Conservation (phyloP, 352 stramenopile genomes). For the Globisporangium emineosum region DNA sequence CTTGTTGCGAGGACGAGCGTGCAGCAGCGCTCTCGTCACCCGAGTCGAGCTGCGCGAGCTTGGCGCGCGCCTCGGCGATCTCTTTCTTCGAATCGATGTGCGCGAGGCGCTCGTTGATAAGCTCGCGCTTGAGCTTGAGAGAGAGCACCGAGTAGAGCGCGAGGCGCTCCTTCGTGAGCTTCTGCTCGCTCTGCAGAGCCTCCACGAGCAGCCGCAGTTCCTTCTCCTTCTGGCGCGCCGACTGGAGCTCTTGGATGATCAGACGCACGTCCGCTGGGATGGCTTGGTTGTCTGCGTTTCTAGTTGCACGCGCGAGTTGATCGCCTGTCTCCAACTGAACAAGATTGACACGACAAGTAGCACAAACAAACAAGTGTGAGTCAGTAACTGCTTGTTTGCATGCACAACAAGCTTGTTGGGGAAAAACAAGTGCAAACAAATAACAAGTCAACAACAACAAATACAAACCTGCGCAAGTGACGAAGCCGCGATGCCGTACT, state of each 20-base stretch:
- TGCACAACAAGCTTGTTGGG: neutral
- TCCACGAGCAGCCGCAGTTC: slow-evolving; percentile 44
- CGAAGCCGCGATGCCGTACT: slow-evolving; percentile 18
- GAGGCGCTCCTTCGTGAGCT: slow-evolving; percentile 42
- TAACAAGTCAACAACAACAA: neutral
- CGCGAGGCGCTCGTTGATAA: slow-evolving; percentile 73
- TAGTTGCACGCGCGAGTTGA: neutral
- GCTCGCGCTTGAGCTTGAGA: slow-evolving; percentile 65
- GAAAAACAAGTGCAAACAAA: neutral
- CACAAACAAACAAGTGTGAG: slow-evolving; percentile 2
- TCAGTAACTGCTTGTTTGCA: neutral
- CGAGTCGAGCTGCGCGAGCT: slow-evolving; percentile 15
- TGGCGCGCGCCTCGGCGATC: slow-evolving; percentile 42
- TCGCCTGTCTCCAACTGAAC: slow-evolving; percentile 19
- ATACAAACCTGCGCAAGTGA: slow-evolving; percentile 18
- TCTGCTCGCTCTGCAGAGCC: slow-evolving; percentile 56
- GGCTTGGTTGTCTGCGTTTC: neutral
- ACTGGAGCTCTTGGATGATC: slow-evolving; percentile 24
- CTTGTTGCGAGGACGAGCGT: neutral
- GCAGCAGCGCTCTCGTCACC: slow-evolving; percentile 20
- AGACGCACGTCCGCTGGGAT: slow-evolving; percentile 17
- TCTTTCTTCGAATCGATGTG: slow-evolving; percentile 73
- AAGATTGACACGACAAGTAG: neutral
- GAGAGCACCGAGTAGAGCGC: slow-evolving; percentile 53
- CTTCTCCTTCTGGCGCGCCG: slow-evolving; percentile 23